Base-by-base conservation (phyloP, 108 stramenopile species). In the Asterionellopsis glacialis region DNA sequence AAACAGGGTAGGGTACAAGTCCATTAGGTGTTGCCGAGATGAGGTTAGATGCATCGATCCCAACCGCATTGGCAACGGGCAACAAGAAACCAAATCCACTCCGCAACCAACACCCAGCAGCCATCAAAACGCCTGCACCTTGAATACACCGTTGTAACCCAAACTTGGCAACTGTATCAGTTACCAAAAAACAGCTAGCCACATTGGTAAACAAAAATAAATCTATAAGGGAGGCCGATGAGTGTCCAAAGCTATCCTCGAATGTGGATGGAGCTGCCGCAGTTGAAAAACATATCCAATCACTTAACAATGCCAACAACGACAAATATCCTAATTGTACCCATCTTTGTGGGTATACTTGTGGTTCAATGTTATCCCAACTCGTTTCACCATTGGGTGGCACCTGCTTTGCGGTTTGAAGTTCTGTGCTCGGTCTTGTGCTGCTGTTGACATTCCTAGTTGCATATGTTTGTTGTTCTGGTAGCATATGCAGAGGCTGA, bases 171-270 rank as follows among this genome's bases (percentile, higher is more conserved):
- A 82, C 72, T 0, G 69, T 54, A 51, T 88, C 86, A 0, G 86
- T 88, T 1, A 88, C 82, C 41, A 84, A 38, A 60, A 88, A 84
- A 63, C 80, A 84, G 9, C 62, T 73, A 1, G 77, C 80, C 24
- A 88, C 86, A 61, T 88, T 88, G 43, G 79, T 77, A 54, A 84
- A 84, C 41, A 88, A 57, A 53, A 88, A 88, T 13, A 84, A 65
- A 51, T 88, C 86, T 63, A 88, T 88, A 12, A 88, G 40, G 9
- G 57, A 49, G 0, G 80, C 86, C 3, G 80, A 65, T 6, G 80
- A 76, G 54, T 82, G 72, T 18, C 72, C 77, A 59, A 64, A 77
- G 19, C 61, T 48, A 11, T 23, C 55, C 42, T 59, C 84, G 68
- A 51, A 67, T 10, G 38, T 51, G 18, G 50, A 41, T 11, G 80